Conservation (phyloP, 306 rosid species). For the Nissolia schottii region DNA sequence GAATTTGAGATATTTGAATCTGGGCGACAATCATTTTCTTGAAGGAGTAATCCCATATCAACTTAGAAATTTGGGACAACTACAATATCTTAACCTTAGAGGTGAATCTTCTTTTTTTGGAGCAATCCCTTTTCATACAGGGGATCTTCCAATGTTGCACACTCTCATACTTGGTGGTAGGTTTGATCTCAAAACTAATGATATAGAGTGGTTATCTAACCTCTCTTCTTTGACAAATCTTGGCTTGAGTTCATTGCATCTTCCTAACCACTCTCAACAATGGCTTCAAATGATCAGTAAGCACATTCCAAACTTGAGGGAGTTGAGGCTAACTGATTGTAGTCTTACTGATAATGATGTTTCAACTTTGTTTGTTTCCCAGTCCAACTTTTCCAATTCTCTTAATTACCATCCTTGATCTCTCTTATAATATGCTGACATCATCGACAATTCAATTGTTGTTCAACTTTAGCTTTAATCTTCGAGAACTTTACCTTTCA, state of each 20-base stretch:
- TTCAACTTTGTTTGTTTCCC: background rate
- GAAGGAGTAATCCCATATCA: too few species aligned
- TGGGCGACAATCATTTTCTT: background rate
- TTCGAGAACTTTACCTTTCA: background rate
- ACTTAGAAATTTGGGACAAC: too few species aligned
- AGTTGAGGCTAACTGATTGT: background rate
- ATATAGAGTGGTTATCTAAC: background rate
- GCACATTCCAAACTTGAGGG: background rate
- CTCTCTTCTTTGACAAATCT: background rate
- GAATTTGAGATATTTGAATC: background rate
- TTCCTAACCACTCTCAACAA: background rate
- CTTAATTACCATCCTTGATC: conserved; percentile 11
- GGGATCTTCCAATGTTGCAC: background rate
- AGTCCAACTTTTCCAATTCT: background rate
- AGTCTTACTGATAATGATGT: background rate
- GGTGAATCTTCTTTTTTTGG: fast-evolving
- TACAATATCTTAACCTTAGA: too few species aligned
- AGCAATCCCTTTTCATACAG: background rate
- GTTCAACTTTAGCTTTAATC: background rate
- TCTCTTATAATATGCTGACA: background rate
- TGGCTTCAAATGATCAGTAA: background rate
- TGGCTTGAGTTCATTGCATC: background rate
- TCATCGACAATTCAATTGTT: background rate
- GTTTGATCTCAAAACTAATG: background rate
- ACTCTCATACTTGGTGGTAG: background rate